phyloP scores from a whole-genome alignment of 768 basidiomycete species.

The Nevesoporus exiguus region DNA sequence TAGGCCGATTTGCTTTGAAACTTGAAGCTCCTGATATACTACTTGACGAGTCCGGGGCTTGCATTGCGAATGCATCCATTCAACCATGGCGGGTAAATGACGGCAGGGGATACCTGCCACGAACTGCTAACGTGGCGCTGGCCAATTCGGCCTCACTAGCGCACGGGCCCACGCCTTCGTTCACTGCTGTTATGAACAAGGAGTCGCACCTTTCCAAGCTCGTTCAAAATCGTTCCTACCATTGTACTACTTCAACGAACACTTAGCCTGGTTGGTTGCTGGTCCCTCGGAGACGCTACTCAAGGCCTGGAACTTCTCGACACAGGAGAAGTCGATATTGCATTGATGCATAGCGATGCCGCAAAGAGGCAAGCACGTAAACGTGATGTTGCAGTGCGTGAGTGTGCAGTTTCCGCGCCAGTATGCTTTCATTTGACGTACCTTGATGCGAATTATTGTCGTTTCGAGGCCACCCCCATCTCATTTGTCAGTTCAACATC shows the following conservation, averaged over 20 bases:
- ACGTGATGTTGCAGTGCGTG: slow-evolving; percentile 30
- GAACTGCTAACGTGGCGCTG: no score
- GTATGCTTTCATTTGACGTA: slow-evolving; percentile 8
- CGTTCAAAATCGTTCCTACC: slow-evolving; percentile 29
- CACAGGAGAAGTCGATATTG: slow-evolving; percentile 43
- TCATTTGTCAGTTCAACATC: slow-evolving; percentile 44
- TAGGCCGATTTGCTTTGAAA: slow-evolving; percentile 2
- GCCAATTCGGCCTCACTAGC: slow-evolving; percentile 45
- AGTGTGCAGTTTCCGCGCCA: slow-evolving; percentile 46
- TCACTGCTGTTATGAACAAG: slow-evolving; percentile 15
- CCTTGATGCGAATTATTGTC: neutral
- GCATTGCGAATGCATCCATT: slow-evolving; percentile 3
- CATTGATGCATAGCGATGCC: slow-evolving; percentile 50
- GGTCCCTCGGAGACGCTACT: slow-evolving; percentile 54
- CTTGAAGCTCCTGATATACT: neutral
- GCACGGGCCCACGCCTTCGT: slow-evolving; percentile 51
- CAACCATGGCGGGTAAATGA: slow-evolving; percentile 35
- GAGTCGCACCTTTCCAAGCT: slow-evolving; percentile 29
- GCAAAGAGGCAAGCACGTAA: slow-evolving; percentile 41
- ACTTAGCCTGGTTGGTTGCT: slow-evolving; percentile 48
- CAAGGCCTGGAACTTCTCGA: slow-evolving; percentile 43
- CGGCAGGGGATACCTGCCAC: no score
- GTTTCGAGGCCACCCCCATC: slow-evolving; percentile 49
- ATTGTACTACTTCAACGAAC: neutral
- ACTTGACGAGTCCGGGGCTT: no score